Base-by-base conservation (phyloP, 345 rosid species). In the Gossypium turneri region DNA sequence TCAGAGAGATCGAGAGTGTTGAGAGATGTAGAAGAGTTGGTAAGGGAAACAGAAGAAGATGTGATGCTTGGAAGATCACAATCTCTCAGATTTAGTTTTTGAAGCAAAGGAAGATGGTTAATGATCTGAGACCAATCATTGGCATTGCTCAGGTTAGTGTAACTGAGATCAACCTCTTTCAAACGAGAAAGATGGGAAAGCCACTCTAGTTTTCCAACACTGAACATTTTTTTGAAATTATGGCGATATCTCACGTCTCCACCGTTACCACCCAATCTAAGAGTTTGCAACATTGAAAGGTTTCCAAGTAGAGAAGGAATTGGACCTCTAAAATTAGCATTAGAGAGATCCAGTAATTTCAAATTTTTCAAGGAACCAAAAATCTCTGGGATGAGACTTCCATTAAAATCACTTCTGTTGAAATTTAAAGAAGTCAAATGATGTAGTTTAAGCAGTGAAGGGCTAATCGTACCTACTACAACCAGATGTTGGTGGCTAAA, bases 311-410 rank as follows among this genome's bases (percentile, higher is more conserved):
- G 53, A 25, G 25, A 25, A 0, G 86, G 88, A 13, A 86, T 52
- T 47, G 69, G 78, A 29, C 86, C 87, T 41, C 82, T 70, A 43
- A 89, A 77, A 25, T 75, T 67, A 0, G 80, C 72, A 48, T 25
- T 43, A 27, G 90, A 85, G 56, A 88, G 83, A 74, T 86, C 80
- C 53, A 88, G 79, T 61, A 82, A 80, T 50, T 77, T 73, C 64
- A 86, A 57, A 1, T 61, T 79, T 45, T 5, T 22, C 2, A 88
- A 44, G 1, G 70, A 72, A 20, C 84, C 86, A 50, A 82, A 16
- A 44, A 83, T 82, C 24, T 68, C 58, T 2, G 89, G 91, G 55
- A 24, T 68, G 57, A 11, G 64, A 24, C 38, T 34, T 7, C 82
- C 85, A 11, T 15, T 57, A 70, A 88, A 86, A 53, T 79, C 77